Conservation (phyloP, 2,329 filamentous ascomycete species). For the Mycosphaerelloides madeirae region DNA sequence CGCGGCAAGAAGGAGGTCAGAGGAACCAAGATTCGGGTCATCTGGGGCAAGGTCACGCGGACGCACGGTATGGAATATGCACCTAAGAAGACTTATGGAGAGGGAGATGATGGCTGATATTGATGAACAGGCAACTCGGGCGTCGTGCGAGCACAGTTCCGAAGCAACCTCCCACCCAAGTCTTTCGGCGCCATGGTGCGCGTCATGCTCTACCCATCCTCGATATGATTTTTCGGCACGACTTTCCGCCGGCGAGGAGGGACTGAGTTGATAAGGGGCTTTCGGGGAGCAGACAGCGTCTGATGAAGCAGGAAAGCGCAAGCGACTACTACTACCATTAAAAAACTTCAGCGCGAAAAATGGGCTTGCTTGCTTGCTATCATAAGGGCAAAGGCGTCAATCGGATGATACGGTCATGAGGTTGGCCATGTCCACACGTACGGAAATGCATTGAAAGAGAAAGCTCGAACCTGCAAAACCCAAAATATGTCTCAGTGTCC, state of each 20-base stretch:
- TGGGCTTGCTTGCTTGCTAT: conserved; percentile 3
- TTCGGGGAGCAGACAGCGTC: conserved; percentile 3
- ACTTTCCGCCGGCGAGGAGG: background rate
- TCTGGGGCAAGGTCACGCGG: conserved; percentile 97
- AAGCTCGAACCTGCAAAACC: background rate
- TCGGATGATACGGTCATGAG: background rate
- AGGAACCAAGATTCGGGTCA: conserved; percentile 95
- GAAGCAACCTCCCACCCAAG: conserved; percentile 90
- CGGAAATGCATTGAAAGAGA: conserved; percentile 3
- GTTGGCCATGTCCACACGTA: conserved; percentile 1
- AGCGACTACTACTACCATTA: too few relatives aligned
- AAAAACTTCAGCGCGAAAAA: conserved; percentile 3
- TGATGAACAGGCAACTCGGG: conserved; percentile 76
- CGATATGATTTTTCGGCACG: conserved; percentile 29
- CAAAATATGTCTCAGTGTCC: background rate
- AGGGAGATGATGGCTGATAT: conserved; percentile 17
- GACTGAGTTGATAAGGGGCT: background rate
- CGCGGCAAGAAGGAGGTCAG: conserved; percentile 90
- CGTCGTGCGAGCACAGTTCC: conserved; percentile 96
- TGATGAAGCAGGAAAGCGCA: background rate
- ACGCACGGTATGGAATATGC: conserved; percentile 67
- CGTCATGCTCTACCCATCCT: conserved; percentile 39
- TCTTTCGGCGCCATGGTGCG: conserved; percentile 68
- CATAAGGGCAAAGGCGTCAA: conserved; percentile 11
- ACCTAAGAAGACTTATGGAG: background rate